phyloP scores from a whole-genome alignment of 441 rosid species.

The Erysimum cheiri region DNA sequence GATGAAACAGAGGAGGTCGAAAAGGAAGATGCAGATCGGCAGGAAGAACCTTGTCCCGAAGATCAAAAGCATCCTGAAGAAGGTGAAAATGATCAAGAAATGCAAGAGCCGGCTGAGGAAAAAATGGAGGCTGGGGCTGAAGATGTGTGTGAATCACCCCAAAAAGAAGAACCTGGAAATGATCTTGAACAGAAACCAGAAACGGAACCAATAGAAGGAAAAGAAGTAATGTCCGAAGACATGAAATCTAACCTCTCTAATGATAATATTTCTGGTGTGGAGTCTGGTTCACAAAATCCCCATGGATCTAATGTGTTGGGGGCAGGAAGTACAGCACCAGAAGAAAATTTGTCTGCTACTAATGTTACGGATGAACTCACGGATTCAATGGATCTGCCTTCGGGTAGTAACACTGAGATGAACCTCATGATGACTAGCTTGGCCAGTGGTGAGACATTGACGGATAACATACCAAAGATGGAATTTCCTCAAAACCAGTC shows the following conservation, averaged over 20 bases:
- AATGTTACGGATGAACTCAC: constrained; percentile 58
- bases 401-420: constrained; percentile 57
- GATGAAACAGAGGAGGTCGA: constrained; percentile 53
- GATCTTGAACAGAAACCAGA: constrained; percentile 54
- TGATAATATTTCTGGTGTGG: constrained; percentile 56
- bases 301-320: constrained; percentile 54
- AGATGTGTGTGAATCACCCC: constrained; percentile 51
- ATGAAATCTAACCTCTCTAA: constrained; percentile 49
- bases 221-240: constrained; percentile 51
- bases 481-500: constrained; percentile 58
- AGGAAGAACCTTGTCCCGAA: constrained; percentile 61
- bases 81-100: constrained; percentile 52
- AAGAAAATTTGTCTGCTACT: constrained; percentile 57
- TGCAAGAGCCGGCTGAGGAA: constrained; percentile 52
- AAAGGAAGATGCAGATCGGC: constrained; percentile 52
- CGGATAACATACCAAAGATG: constrained; percentile 53
- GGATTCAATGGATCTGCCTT: constrained; percentile 61
- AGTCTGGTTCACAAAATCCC: constrained; percentile 67
- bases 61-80: constrained; percentile 59
- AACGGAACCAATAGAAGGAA: constrained; percentile 48
- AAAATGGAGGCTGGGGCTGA: constrained; percentile 55
- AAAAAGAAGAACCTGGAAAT: constrained; percentile 49
- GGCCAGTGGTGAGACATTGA: constrained; percentile 61
- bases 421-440: constrained; percentile 59
- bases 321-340: constrained; percentile 58